phyloP scores from a whole-genome alignment of 2,329 filamentous ascomycete genomes.

The Bretziella fagacearum region DNA sequence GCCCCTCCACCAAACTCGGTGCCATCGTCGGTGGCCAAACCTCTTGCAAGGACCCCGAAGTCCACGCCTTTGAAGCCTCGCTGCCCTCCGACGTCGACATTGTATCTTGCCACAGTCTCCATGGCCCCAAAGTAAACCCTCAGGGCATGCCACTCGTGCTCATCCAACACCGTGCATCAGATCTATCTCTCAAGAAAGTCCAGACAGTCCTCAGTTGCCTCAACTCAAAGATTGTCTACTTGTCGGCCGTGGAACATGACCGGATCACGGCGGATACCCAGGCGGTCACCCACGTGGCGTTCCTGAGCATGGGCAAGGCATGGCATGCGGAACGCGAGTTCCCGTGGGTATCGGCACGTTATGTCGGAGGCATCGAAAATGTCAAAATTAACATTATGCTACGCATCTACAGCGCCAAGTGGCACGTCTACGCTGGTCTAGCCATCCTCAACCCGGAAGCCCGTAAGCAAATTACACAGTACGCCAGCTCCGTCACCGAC shows the following conservation, averaged over 20 bases:
- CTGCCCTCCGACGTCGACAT: conserved; percentile 82
- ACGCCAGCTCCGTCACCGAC: conserved; percentile 80
- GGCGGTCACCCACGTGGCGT: conserved; percentile 92
- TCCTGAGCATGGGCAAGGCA: conserved; percentile 92
- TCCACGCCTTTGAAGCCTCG: conserved; percentile 78
- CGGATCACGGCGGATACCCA: conserved; percentile 97
- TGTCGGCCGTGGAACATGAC: conserved; percentile 77
- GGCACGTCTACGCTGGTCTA: conserved; percentile 96
- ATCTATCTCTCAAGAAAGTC: conserved; percentile 60
- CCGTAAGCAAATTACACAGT: conserved; percentile 82
- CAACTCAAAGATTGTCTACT: conserved; percentile 68
- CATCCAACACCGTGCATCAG: conserved; percentile 79
- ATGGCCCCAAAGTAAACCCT: conserved; percentile 79
- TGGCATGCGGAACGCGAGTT: conserved; percentile 94
- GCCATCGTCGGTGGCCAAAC: conserved; percentile 96
- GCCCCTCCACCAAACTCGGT: conserved; percentile 84
- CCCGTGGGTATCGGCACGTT: conserved; percentile 91
- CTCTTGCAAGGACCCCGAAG: conserved; percentile 94
- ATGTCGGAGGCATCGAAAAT: conserved; percentile 94
- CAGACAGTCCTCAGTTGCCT: conserved; percentile 70
- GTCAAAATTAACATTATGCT: conserved; percentile 98
- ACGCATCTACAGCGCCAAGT: conserved; percentile 95
- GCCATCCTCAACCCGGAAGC: conserved; percentile 93
- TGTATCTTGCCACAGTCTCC: conserved; percentile 88
- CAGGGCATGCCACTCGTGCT: conserved; percentile 81